Percentiles rank a stretch among this genome's conserved stretches.
phyloP scores from a whole-genome alignment of 352 stramenopile genomes.

The Phytophthora hybrid region DNA sequence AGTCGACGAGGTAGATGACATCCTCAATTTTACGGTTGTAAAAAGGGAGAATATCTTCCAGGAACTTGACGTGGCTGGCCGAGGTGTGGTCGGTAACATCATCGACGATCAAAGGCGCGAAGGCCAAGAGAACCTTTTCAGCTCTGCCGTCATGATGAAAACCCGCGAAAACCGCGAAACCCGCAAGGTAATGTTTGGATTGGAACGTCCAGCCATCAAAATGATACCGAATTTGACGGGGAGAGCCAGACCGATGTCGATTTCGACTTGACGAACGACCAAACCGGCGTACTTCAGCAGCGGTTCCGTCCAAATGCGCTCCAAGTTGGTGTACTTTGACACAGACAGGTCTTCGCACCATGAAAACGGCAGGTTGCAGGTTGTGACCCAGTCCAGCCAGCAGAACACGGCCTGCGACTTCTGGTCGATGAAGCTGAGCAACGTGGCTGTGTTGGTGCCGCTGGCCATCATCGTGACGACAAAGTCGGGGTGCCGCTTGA shows the following conservation, averaged over 20 bases:
- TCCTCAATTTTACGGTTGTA: background rate
- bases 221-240: background rate
- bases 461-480: background rate
- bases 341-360: slow-evolving; percentile 1
- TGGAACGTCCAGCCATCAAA: slow-evolving; percentile 1
- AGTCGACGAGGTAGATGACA: slow-evolving; percentile 2
- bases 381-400: background rate
- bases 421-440: background rate
- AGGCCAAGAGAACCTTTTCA: background rate
- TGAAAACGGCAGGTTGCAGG: background rate
- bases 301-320: no score
- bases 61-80: slow-evolving; percentile 6
- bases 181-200: background rate
- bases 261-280: no score
- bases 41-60: slow-evolving; percentile 7
- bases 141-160: slow-evolving; percentile 3
- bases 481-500: background rate
- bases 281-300: no score
- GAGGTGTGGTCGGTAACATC: background rate
- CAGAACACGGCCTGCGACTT: background rate
- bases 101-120: background rate
- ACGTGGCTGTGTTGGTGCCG: background rate
- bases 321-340: slow-evolving; percentile 8
- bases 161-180: slow-evolving; percentile 5
- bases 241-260: no score